Percentiles rank a stretch among this genome's conserved stretches.
phyloP scores from a whole-genome alignment of 257 asterid species.

The Leonotis leonurus region DNA sequence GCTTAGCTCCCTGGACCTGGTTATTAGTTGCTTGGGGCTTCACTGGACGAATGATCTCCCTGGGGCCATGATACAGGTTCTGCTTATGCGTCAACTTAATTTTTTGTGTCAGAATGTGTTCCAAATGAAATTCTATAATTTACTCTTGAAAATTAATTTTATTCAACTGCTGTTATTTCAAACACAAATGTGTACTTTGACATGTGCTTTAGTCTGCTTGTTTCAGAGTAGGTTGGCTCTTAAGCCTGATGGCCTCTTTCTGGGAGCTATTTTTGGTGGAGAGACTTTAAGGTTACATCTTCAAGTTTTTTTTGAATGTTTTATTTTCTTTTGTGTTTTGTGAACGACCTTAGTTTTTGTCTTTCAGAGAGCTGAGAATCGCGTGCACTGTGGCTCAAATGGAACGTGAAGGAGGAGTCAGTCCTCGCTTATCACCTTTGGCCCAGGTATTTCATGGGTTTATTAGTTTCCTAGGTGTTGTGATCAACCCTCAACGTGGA shows the following conservation, averaged over 20 bases:
- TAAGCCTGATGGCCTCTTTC: conserved; percentile 93
- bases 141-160: background rate
- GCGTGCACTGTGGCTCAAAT: conserved; percentile 93
- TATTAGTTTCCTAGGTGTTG: background rate
- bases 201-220: conserved; percentile 9
- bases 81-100: conserved; percentile 3
- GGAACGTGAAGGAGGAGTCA: conserved; percentile 98
- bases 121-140: background rate
- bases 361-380: conserved; percentile 79
- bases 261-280: conserved; percentile 97
- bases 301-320: background rate
- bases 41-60: conserved; percentile 99
- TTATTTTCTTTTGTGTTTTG: conserved; percentile 6
- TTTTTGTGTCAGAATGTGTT: background rate
- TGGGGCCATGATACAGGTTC: conserved; percentile 98
- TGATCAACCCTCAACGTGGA: background rate
- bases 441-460: conserved; percentile 57
- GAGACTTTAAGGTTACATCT: conserved; percentile 68
- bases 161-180: background rate
- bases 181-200: background rate
- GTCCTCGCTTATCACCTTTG: conserved; percentile 91
- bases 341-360: conserved; percentile 5
- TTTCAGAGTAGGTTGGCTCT: conserved; percentile 86
- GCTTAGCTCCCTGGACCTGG: conserved; percentile 70
- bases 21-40: conserved; percentile 89